Base-by-base conservation (phyloP, 441 rosid species). In the Daphne laureola region DNA sequence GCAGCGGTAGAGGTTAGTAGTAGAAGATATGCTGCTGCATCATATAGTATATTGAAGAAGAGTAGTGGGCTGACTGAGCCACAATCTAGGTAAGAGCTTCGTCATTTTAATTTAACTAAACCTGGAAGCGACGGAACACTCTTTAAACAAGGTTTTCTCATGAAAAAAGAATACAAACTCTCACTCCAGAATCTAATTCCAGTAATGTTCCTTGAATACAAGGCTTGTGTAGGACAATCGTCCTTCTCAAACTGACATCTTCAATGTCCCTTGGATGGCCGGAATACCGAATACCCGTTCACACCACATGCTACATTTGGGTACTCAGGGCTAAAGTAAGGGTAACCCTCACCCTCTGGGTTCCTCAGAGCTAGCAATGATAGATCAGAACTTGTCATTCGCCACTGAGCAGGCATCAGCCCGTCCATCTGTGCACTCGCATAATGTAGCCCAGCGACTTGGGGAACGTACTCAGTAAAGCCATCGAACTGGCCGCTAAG, bases 261-360 rank as follows among this genome's bases (percentile, higher is more conserved):
- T 83, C 80, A 92, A 54, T 75, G 88, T 31, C 94, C 88, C 26
- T 79, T 86, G 9, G 90, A 82, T 54, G 96, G 95, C 69, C 83
- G 75, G 73, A 68, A 86, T 49, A 72, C 79, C 12, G 83, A 58
- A 58, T 80, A 83, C 36, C 92, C 79, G 53, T 77, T 84, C 66
- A 73, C 71, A 44, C 81, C 70, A 57, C 78, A 56, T 13, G 90
- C 71, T 67, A 75, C 46, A 66, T 78, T 82, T 8, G 80, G 62
- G 48, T 71, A 77, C 5, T 78, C 83, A 0, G 80, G 73, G 13
- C 57, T 51, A 40, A 47, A 79, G 58, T 68, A 81, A 17, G 86
- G 74, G 57, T 80, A 65, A 40, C 72, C 67, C 25, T 81, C 84
- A 43, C 70, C 69, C 18, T 82, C 83, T 0, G 69, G 62, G 17